phyloP scores from a whole-genome alignment of 495 filamentous ascomycete genomes.

The Penicillium canariense region DNA sequence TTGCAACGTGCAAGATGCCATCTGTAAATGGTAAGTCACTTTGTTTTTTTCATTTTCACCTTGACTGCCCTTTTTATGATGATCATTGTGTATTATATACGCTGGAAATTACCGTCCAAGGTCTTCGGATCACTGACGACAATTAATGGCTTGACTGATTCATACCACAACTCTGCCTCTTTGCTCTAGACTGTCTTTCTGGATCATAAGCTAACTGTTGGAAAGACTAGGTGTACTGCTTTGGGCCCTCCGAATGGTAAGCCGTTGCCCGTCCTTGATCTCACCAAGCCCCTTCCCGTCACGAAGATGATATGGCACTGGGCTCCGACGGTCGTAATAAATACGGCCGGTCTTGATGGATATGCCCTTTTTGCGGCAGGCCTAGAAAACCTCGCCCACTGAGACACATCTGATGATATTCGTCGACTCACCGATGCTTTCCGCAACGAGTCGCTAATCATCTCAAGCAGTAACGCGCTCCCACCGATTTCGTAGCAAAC shows the following conservation, averaged over 20 bases:
- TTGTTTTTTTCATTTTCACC: conserved; percentile 2
- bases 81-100: conserved; percentile 81
- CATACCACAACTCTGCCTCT: conserved; percentile 12
- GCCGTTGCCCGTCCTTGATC: conserved; percentile 19
- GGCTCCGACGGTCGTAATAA: conserved; percentile 78
- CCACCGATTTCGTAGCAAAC: conserved; percentile 4
- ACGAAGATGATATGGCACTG: conserved; percentile 99
- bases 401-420: conserved; percentile 47
- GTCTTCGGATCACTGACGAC: conserved; percentile 71
- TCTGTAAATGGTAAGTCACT: conserved; percentile 26
- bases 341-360: conserved; percentile 68
- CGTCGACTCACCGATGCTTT: conserved; percentile 19
- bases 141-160: conserved; percentile 90
- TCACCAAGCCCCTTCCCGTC: conserved; percentile 19
- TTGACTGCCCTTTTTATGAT: conserved; percentile 37
- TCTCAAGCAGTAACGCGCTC: conserved; percentile 18
- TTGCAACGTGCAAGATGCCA: not conserved
- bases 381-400: conserved; percentile 99
- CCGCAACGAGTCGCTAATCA: conserved; percentile 34
- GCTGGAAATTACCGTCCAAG: conserved; percentile 99
- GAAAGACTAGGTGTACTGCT: conserved; percentile 18
- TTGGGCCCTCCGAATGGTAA: conserved; percentile 28
- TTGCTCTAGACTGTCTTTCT: conserved; percentile 2
- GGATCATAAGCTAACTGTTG: conserved; percentile 27
- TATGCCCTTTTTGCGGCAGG: conserved; percentile 93